These are phyloP conservation scores for Orbilia javanica DNA, from an alignment of 2,329 filamentous ascomycete genomes.

Conservation along the genomic window DNA sequence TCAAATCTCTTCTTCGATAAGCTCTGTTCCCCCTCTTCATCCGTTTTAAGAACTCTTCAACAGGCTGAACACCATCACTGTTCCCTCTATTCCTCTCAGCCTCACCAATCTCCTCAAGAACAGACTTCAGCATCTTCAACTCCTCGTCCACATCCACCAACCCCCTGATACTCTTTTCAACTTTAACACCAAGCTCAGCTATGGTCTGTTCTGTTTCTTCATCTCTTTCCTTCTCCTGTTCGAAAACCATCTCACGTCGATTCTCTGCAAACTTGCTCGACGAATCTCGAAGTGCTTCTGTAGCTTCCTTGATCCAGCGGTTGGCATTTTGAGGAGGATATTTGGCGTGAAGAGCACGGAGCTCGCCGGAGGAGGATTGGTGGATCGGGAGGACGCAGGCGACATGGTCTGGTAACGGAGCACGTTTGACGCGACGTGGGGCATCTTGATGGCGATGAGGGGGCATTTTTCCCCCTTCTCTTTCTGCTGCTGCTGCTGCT, in stretches of 20 bases:
- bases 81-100: constrained; percentile 32
- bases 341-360: constrained; percentile 51
- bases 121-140: constrained; percentile 34
- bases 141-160: constrained; percentile 48
- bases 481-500: neutral
- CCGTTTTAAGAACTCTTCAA: constrained; percentile 34
- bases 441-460: constrained; percentile 7
- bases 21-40: constrained; percentile 20
- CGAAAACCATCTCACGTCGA: constrained; percentile 30
- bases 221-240: constrained; percentile 33
- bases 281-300: constrained; percentile 33
- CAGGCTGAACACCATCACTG: constrained; percentile 41
- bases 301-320: constrained; percentile 37
- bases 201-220: constrained; percentile 27
- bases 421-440: constrained; percentile 32
- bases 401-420: constrained; percentile 17
- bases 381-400: constrained; percentile 48
- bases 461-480: constrained; percentile 28
- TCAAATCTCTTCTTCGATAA: constrained; percentile 42
- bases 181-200: constrained; percentile 43
- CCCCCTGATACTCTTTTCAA: constrained; percentile 48
- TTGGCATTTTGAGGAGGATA: constrained; percentile 33
- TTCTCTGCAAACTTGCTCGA: constrained; percentile 43
- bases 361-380: constrained; percentile 25
- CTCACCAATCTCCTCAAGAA: constrained; percentile 33